phyloP scores from a whole-genome alignment of 331 rosid genomes.

The Rosa hybrid region DNA sequence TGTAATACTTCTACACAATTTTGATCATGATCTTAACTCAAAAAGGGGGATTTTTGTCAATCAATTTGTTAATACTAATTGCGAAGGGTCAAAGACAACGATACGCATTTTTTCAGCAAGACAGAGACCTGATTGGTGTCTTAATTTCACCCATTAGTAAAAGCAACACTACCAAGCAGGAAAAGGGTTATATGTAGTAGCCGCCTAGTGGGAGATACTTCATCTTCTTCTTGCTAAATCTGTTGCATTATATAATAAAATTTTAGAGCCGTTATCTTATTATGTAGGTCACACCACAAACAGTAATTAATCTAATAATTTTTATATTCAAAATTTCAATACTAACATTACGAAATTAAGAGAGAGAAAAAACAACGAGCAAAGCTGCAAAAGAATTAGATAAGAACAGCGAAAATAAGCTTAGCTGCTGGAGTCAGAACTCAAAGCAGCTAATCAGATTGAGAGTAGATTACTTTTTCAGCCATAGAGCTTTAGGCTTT shows the following conservation, averaged over 20 bases:
- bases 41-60: background rate
- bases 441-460: conserved; percentile 12
- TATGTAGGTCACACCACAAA: background rate
- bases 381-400: background rate
- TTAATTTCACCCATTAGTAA: background rate
- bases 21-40: background rate
- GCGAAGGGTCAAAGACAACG: conserved; percentile 11
- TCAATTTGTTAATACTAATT: background rate
- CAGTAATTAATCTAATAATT: background rate
- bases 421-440: conserved; percentile 10
- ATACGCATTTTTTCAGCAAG: background rate
- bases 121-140: conserved; percentile 5
- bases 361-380: too few species aligned
- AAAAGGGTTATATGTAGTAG: background rate
- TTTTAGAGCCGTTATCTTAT: too few species aligned
- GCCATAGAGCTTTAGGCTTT: conserved; percentile 15
- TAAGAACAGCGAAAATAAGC: conserved; percentile 12
- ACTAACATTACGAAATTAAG: background rate
- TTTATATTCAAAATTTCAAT: too few species aligned
- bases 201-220: too few species aligned
- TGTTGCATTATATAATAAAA: too few species aligned
- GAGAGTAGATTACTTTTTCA: conserved; percentile 1
- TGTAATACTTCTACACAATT: conserved; percentile 6
- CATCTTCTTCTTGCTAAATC: background rate
- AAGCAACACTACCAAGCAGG: background rate